A percentile compares a stretch with the other conserved stretches of the same genome.
phyloP scores from a whole-genome alignment of 139 green algal species.

The Chloropicon primus region DNA sequence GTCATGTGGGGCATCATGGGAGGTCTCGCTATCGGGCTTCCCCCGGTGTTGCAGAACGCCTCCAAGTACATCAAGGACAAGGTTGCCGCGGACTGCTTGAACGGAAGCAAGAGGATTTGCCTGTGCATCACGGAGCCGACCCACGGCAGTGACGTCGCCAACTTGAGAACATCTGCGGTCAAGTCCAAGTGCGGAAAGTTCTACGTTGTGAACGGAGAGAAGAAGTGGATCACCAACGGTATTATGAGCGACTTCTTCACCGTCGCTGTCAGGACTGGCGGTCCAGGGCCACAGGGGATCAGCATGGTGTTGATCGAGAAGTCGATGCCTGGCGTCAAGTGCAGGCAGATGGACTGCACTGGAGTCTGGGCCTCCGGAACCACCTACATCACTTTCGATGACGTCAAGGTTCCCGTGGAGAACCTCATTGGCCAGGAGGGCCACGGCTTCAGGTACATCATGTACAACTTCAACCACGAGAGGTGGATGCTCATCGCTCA shows the following conservation, averaged over 20 bases:
- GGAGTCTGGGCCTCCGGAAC: slow-evolving; percentile 4
- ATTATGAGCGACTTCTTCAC: slow-evolving; percentile 14
- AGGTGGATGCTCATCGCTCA: slow-evolving; percentile 1
- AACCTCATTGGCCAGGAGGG: slow-evolving; percentile 12
- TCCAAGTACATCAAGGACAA: slow-evolving; percentile 4
- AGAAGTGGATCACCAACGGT: slow-evolving; percentile 23
- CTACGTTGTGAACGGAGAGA: slow-evolving; percentile 14
- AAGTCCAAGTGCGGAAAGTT: not conserved
- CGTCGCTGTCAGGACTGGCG: slow-evolving; percentile 11
- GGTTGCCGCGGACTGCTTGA: not conserved
- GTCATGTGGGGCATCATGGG: not conserved
- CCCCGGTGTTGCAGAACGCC: slow-evolving; percentile 9
- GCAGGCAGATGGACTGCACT: slow-evolving; percentile 1
- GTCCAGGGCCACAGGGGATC: slow-evolving; percentile 3
- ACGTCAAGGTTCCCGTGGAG: slow-evolving; percentile 6
- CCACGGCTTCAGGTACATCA: slow-evolving; percentile 19
- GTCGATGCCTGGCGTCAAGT: slow-evolving; percentile 3
- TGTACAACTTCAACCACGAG: slow-evolving; percentile 23
- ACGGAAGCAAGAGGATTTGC: slow-evolving; percentile 11
- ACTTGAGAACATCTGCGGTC: not conserved
- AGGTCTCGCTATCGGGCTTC: slow-evolving; percentile 8
- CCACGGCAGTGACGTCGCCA: slow-evolving; percentile 10
- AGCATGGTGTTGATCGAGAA: slow-evolving; percentile 6
- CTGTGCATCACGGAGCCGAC: slow-evolving; percentile 13
- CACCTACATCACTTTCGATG: slow-evolving; percentile 10